Conservation (phyloP, 179 eudicot genomes). For the Gypsophila paniculata region DNA sequence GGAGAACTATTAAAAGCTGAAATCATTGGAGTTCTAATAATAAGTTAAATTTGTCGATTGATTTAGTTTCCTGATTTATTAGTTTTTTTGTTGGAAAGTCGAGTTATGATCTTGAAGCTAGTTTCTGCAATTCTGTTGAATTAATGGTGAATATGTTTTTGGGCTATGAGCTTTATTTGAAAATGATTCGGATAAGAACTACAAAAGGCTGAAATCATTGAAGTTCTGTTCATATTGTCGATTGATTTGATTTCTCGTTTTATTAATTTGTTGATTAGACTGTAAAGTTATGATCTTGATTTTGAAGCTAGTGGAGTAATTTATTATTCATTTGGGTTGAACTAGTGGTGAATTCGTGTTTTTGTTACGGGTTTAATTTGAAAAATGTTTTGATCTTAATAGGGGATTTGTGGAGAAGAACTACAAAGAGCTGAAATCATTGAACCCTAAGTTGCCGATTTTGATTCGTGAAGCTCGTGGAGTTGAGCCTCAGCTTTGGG, state of each 20-base stretch:
- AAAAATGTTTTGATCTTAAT: conserved; percentile 6
- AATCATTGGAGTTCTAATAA: too few species aligned
- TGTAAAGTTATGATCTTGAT: not conserved
- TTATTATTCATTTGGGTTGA: not conserved
- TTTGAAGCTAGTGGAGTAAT: conserved; percentile 10
- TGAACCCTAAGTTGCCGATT: conserved; percentile 82
- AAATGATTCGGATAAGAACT: too few species aligned
- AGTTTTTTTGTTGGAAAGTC: not conserved
- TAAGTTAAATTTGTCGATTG: too few species aligned
- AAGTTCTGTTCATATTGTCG: too few species aligned
- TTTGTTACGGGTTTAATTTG: not conserved
- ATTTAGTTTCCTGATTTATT: too few species aligned
- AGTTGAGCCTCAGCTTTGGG: conserved; percentile 91
- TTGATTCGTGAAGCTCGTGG: conserved; percentile 82
- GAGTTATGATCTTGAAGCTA: too few species aligned
- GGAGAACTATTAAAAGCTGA: too few species aligned
- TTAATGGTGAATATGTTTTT: too few species aligned
- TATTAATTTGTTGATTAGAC: not conserved
- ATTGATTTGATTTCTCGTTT: too few species aligned
- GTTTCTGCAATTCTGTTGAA: too few species aligned
- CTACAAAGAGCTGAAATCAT: conserved; percentile 77
- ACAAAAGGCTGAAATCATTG: too few species aligned
- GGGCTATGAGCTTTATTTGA: too few species aligned
- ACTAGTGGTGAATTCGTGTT: not conserved
- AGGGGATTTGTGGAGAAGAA: conserved; percentile 78